These are phyloP conservation scores for Mycosarcoma maydis DNA, from an alignment of 1,284 basidiomycete genomes.

Conservation along the genomic window DNA sequence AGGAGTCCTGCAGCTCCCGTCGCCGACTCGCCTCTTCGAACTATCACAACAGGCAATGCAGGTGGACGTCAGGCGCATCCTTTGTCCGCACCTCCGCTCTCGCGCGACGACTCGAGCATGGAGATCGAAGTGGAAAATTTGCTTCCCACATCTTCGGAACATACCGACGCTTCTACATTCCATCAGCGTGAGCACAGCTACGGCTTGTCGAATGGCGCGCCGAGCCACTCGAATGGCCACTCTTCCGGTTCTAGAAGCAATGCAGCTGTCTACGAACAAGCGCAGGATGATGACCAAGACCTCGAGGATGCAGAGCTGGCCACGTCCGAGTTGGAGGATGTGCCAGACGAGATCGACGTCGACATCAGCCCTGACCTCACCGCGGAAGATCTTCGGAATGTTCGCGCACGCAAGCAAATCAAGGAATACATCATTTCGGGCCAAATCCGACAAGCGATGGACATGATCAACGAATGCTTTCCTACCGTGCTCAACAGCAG, in stretches of 20 bases:
- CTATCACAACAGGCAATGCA: neutral
- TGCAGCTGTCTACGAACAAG: neutral
- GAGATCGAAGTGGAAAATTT: constrained; percentile 57
- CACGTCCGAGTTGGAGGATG: constrained; percentile 16
- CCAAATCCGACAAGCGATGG: constrained; percentile 75
- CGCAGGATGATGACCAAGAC: constrained; percentile 18
- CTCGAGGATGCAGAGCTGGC: constrained; percentile 25
- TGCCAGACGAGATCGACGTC: constrained; percentile 19
- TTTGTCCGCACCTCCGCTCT: constrained; percentile 53
- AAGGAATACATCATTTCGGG: constrained; percentile 76
- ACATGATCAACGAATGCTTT: constrained; percentile 71
- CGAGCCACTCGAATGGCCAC: constrained; percentile 13
- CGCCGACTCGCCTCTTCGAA: constrained; percentile 1
- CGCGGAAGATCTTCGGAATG: constrained; percentile 27
- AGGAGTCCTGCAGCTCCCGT: neutral
- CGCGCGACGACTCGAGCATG: constrained; percentile 55
- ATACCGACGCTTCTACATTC: constrained; percentile 3
- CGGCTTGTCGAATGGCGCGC: constrained; percentile 21
- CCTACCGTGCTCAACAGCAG: constrained; percentile 54
- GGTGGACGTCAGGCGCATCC: constrained; percentile 46
- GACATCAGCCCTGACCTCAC: constrained; percentile 44
- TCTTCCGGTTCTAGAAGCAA: neutral
- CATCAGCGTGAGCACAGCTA: constrained; percentile 16
- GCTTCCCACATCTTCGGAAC: constrained; percentile 39
- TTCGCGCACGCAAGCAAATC: constrained; percentile 69